These are phyloP conservation scores for Paramecium octaurelia DNA, from an alignment of 73 alveolate genomes.

Conservation along the genomic window DNA sequence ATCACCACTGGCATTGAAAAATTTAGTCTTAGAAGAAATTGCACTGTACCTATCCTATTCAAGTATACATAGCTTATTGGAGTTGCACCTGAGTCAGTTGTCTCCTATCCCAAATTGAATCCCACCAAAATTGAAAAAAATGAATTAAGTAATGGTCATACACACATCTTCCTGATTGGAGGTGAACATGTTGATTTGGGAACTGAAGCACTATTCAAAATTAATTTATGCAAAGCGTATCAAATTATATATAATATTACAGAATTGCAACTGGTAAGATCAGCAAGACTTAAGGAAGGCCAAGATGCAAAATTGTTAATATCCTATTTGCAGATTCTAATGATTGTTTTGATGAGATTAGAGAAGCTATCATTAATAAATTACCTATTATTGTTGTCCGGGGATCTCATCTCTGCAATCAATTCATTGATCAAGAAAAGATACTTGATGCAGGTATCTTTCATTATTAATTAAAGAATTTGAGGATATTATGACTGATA, in stretches of 20 bases:
- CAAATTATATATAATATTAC: background rate
- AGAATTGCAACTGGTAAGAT: slow-evolving; percentile 23
- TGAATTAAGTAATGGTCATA: slow-evolving; percentile 96
- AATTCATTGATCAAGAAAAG: slow-evolving; percentile 25
- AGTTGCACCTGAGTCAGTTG: slow-evolving; percentile 93
- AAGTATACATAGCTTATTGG: slow-evolving; percentile 82
- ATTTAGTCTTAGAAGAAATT: slow-evolving; percentile 88
- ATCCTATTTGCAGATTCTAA: slow-evolving; percentile 52
- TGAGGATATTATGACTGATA: slow-evolving; percentile 28
- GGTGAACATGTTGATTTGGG: background rate
- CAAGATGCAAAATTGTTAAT: slow-evolving; percentile 52
- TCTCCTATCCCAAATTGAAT: slow-evolving; percentile 92
- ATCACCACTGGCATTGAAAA: slow-evolving; percentile 92
- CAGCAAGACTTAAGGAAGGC: slow-evolving; percentile 12
- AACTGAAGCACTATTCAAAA: background rate
- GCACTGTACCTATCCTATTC: background rate
- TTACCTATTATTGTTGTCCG: slow-evolving; percentile 42
- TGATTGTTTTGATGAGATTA: slow-evolving; percentile 54
- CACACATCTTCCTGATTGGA: slow-evolving; percentile 89
- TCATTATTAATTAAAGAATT: background rate
- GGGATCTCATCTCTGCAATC: slow-evolving; percentile 41
- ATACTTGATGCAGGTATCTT: background rate
- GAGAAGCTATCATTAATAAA: slow-evolving; percentile 57
- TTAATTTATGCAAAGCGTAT: slow-evolving; percentile 20
- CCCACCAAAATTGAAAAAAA: slow-evolving; percentile 84